These are phyloP conservation scores for Tetrastigma voinierianum DNA, from an alignment of 164 flowering plant species.

Conservation along the genomic window DNA sequence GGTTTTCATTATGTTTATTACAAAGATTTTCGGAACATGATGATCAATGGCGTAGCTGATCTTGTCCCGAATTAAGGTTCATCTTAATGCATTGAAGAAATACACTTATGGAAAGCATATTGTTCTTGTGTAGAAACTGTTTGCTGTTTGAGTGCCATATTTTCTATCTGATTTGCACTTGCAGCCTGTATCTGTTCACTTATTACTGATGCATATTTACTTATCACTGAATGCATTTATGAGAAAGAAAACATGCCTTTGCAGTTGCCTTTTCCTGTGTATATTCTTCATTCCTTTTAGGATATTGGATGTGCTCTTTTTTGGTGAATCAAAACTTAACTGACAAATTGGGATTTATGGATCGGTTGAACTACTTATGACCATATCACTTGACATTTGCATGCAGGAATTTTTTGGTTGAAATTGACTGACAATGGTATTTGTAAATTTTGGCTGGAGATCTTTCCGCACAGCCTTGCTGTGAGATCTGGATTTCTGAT, in stretches of 20 bases:
- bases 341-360: not conserved
- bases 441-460: not conserved
- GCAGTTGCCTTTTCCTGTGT: not conserved
- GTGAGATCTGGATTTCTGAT: not conserved
- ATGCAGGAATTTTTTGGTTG: not conserved
- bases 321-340: not conserved
- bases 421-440: not conserved
- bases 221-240: too few species aligned
- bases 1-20: too few species aligned
- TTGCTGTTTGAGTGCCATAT: too few species aligned
- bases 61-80: conserved; percentile 74
- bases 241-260: not conserved
- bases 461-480: not conserved
- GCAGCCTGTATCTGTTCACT: too few species aligned
- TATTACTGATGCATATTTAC: not conserved
- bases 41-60: conserved; percentile 79
- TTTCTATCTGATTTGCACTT: too few species aligned
- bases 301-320: not conserved
- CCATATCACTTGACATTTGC: too few species aligned
- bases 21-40: too few species aligned
- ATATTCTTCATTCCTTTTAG: not conserved
- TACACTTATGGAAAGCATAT: conserved; percentile 96
- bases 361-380: not conserved
- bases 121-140: conserved; percentile 89
- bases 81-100: conserved; percentile 83